These are phyloP conservation scores for Coemansia sp. DNA, from an alignment of 192 early-diverging fungal genomes.

Conservation along the genomic window DNA sequence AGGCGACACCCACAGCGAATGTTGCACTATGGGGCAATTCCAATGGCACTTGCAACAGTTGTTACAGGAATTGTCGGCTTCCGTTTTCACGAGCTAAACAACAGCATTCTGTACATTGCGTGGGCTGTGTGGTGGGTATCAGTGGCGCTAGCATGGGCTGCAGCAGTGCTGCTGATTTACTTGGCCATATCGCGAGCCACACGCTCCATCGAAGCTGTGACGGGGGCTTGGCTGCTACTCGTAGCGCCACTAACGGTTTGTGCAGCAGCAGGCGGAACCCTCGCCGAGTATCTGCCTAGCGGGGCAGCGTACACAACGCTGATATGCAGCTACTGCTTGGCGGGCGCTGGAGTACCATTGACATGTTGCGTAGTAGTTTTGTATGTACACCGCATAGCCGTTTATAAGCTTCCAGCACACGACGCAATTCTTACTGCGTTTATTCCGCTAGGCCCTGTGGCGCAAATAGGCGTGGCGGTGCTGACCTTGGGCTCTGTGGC, in stretches of 20 bases:
- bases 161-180: constrained; percentile 26
- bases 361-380: constrained; percentile 45
- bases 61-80: constrained; percentile 16
- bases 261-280: constrained; percentile 41
- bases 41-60: constrained; percentile 52
- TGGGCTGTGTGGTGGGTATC: constrained; percentile 48
- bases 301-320: constrained; percentile 11
- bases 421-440: constrained; percentile 53
- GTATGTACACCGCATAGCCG: constrained; percentile 45
- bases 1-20: constrained; percentile 35
- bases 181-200: constrained; percentile 38
- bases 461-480: constrained; percentile 42
- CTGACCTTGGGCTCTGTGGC: constrained; percentile 18
- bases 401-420: constrained; percentile 48
- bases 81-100: neutral
- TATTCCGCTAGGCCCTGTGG: constrained; percentile 56
- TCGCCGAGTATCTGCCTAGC: constrained; percentile 27
- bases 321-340: constrained; percentile 29
- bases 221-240: constrained; percentile 49
- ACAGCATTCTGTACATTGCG: constrained; percentile 2
- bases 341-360: constrained; percentile 53
- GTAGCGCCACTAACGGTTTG: constrained; percentile 50
- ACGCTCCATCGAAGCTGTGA: constrained; percentile 32
- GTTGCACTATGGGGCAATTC: constrained; percentile 55
- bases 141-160: constrained; percentile 22